Base-by-base conservation (phyloP, 345 rosid genomes). In the Pugionium dolabratum region DNA sequence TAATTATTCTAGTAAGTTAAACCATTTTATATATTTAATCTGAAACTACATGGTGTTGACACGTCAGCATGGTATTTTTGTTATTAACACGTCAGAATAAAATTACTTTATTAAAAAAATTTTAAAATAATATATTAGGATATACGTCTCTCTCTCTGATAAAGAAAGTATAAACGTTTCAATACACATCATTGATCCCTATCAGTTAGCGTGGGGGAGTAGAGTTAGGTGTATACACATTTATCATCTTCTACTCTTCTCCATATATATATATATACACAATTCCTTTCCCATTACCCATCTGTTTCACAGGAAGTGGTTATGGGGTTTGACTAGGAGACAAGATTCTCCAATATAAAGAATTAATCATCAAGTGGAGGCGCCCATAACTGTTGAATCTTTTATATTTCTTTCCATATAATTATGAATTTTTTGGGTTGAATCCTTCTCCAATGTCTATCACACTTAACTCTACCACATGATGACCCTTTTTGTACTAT, bases 381-480 rank as follows among this genome's bases (percentile, higher is more conserved):
- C 69, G 73, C 77, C 64, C 59, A 60, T 54, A 61, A 61, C 73
- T 60, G 47, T 54, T 74, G 73, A 60, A 72, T 56, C 61, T 4
- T 37, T 0, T 37, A 40, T 70, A 6, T 58, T 35, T 32, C 50
- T 66, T 59, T 59, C 56, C 53, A 66, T 52, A 43, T 42, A 66
- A 73, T 45, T 45, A 73, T 73, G 67, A 61, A 59, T 44, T 28
- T 18, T 44, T 26, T 45, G 45, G 29, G 72, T 66, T 60, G 77
- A 73, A 73, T 53, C 67, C 26, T 52, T 52, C 57, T 59, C 62
- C 62, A 66, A 4, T 66, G 56, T 53, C 39, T 46, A 66, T 59
- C 51, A 67, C 72, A 66, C 72, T 73, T 59, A 59, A 27, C 45
- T 26, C 41, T 44, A 32, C 42, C 54, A 53, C 53, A 69, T 59